Evolutionary conservation across 495 filamentous ascomycete species (phyloP).

Genomic region (Aspergillus nidulans): DNA sequence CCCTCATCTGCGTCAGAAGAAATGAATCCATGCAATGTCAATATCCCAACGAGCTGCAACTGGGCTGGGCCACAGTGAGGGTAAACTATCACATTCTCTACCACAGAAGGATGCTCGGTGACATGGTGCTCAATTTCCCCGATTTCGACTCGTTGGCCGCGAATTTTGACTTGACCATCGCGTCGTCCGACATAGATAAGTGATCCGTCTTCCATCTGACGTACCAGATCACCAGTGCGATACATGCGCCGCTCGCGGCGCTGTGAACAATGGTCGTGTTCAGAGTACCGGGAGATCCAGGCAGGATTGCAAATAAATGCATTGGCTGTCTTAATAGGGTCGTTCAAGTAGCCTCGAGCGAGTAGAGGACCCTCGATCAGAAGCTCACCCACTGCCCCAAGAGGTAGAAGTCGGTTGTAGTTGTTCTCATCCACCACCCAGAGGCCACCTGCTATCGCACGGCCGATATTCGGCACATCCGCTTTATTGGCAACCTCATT

Average conservation of each 20-base stretch:
- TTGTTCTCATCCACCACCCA: conserved; percentile 52
- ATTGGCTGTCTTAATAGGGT: conserved; percentile 36
- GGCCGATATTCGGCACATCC: conserved; percentile 28
- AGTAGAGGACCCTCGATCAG: conserved; percentile 52
- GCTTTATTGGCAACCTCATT: conserved; percentile 3
- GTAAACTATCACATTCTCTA: conserved; percentile 11
- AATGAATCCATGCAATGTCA: conserved; percentile 4
- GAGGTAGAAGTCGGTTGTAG: conserved; percentile 43
- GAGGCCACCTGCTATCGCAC: conserved; percentile 27
- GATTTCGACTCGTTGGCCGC: conserved; percentile 38
- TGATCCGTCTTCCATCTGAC: conserved; percentile 38
- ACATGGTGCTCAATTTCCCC: conserved; percentile 38
- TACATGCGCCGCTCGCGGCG: conserved; percentile 36
- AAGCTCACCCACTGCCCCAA: conserved; percentile 53
- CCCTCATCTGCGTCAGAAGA: not conserved
- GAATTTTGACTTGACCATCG: conserved; percentile 52
- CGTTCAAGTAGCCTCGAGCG: conserved; percentile 46
- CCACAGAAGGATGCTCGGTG: conserved; percentile 1
- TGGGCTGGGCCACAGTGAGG: conserved; percentile 4
- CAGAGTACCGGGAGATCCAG: not conserved
- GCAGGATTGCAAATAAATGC: conserved; percentile 38
- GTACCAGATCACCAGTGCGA: conserved; percentile 55
- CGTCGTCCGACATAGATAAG: conserved; percentile 50
- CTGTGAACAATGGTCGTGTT: not conserved
- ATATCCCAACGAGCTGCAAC: conserved; percentile 8